Conservation (phyloP, 768 basidiomycete genomes). For the Boletus bicolor region DNA sequence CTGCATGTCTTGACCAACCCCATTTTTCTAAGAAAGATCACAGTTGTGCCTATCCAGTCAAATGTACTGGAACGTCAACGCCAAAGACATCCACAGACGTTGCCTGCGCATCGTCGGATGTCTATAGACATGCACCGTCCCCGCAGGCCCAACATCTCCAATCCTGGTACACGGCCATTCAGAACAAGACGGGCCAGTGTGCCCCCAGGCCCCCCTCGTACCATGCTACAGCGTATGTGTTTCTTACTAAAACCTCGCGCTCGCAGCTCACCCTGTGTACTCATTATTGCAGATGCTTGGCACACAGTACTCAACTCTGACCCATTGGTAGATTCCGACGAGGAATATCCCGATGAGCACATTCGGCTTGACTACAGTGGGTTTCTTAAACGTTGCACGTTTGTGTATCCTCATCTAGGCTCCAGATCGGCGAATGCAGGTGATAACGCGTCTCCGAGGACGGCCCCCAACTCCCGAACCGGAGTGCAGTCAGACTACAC, state of each 20-base stretch:
- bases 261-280: conserved; percentile 7
- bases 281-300: conserved; percentile 59
- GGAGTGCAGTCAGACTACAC: conserved; percentile 21
- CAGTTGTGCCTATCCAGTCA: conserved; percentile 23
- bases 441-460: conserved; percentile 56
- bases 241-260: background rate
- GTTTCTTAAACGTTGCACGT: conserved; percentile 3
- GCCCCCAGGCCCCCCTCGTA: conserved; percentile 37
- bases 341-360: conserved; percentile 63
- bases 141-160: conserved; percentile 21
- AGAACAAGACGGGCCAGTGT: conserved; percentile 25
- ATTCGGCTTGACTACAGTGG: conserved; percentile 65
- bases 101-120: conserved; percentile 24
- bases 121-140: conserved; percentile 26
- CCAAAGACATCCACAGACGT: conserved; percentile 20
- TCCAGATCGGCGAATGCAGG: conserved; percentile 56
- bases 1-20: background rate
- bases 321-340: conserved; percentile 74
- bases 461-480: conserved; percentile 56
- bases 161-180: conserved; percentile 22
- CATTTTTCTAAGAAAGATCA: conserved; percentile 7
- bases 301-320: conserved; percentile 63
- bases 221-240: conserved; percentile 65
- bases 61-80: conserved; percentile 26
- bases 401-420: conserved; percentile 9